phyloP scores from a whole-genome alignment of 2,329 filamentous ascomycete species.

The Hypoxylon sp. region DNA sequence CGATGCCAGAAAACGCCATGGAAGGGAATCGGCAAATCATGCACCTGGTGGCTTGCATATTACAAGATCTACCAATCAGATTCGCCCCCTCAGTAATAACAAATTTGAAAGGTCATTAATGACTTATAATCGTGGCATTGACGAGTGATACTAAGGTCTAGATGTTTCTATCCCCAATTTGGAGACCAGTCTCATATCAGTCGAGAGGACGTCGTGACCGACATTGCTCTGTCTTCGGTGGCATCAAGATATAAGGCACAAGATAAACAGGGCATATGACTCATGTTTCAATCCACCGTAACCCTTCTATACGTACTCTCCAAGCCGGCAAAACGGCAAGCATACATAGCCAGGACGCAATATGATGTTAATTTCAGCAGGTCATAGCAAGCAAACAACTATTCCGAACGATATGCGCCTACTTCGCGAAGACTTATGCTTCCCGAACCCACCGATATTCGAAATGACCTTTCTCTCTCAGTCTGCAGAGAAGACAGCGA shows the following conservation, averaged over 20 bases:
- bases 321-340: not conserved
- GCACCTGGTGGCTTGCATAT: slow-evolving; percentile 11
- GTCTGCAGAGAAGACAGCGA: not conserved
- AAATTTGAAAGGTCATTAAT: not conserved
- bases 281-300: not conserved
- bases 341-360: not conserved
- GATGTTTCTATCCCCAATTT: not conserved
- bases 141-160: not conserved
- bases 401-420: not conserved
- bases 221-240: not conserved
- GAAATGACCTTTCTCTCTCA: not conserved
- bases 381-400: not conserved
- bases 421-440: slow-evolving; percentile 3
- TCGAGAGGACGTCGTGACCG: not conserved
- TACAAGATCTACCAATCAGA: slow-evolving; percentile 15
- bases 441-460: not conserved
- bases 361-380: not conserved
- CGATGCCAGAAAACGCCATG: slow-evolving; percentile 7
- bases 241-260: not conserved
- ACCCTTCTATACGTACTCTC: not conserved
- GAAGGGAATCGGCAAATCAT: not conserved
- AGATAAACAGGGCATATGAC: not conserved
- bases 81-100: not conserved
- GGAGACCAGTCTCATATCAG: not conserved
- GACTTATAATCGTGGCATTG: not conserved